Percentiles rank a stretch among this genome's conserved stretches.
phyloP scores from a whole-genome alignment of 1,139 yeast species.

The Debaryomyces nepalensis region DNA sequence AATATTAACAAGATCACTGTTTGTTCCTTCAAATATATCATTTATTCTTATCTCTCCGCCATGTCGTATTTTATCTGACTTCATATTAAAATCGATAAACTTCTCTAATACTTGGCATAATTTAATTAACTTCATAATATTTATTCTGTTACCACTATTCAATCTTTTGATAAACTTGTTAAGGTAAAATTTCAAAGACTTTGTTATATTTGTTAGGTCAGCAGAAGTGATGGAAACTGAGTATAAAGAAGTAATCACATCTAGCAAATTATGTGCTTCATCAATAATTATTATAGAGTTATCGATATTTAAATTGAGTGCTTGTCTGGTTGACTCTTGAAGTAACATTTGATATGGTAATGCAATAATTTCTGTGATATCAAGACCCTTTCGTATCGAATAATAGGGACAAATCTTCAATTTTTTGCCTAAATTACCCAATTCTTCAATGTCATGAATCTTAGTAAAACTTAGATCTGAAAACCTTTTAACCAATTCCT shows the following conservation, averaged over 20 bases:
- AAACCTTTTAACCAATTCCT: constrained; percentile 47
- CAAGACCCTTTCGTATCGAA: constrained; percentile 61
- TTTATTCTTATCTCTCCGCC: constrained; percentile 59
- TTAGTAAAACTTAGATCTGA: constrained; percentile 63
- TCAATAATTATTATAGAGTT: constrained; percentile 79
- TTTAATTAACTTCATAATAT: constrained; percentile 65
- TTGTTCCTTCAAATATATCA: constrained; percentile 60
- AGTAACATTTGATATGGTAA: constrained; percentile 84
- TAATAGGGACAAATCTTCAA: constrained; percentile 82
- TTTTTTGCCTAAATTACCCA: constrained; percentile 61
- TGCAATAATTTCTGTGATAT: constrained; percentile 72
- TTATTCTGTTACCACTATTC: constrained; percentile 75
- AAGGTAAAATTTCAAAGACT: constrained; percentile 58
- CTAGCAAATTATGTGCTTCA: constrained; percentile 90
- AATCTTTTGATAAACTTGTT: constrained; percentile 63
- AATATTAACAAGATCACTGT: constrained; percentile 74
- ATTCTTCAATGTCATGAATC: constrained; percentile 83
- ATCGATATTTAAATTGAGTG: constrained; percentile 61
- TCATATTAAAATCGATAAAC: constrained; percentile 40
- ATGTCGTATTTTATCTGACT: constrained; percentile 38
- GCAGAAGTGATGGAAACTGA: constrained; percentile 59
- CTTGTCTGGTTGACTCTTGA: constrained; percentile 64
- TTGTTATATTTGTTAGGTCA: constrained; percentile 52
- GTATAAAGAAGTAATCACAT: constrained; percentile 71
- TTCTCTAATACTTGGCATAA: constrained; percentile 55